Percentiles rank a stretch among this genome's conserved stretches.
These are phyloP conservation scores for Xylaria sp. DNA, from an alignment of 2,329 filamentous ascomycete species.

Conservation along the genomic window DNA sequence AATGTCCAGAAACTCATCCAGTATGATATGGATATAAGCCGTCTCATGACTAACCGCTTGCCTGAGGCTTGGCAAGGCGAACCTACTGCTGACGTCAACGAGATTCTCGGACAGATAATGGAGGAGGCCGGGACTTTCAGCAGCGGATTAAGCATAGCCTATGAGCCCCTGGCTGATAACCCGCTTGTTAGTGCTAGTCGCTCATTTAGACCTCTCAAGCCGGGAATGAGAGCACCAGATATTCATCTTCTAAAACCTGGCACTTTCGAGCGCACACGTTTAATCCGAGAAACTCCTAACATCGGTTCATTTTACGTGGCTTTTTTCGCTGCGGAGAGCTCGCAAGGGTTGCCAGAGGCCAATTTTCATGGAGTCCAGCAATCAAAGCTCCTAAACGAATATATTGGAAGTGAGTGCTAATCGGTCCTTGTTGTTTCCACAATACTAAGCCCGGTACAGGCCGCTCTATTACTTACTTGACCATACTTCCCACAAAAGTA, in stretches of 20 bases:
- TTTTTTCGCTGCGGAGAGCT: conserved; percentile 48
- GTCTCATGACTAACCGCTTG: conserved; percentile 53
- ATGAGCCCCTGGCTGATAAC: conserved; percentile 57
- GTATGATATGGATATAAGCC: conserved; percentile 53
- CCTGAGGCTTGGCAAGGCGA: conserved; percentile 56
- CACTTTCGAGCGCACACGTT: conserved; percentile 54
- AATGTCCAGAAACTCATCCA: conserved; percentile 57
- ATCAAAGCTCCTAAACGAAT: conserved; percentile 29
- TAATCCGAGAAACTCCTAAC: conserved; percentile 59
- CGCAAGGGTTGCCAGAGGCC: conserved; percentile 11
- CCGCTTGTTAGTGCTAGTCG: conserved; percentile 26
- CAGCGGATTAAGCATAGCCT: conserved; percentile 63
- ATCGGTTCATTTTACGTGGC: conserved; percentile 54
- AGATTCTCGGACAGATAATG: conserved; percentile 65
- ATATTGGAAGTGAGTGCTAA: conserved; percentile 17
- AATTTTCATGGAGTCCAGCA: conserved; percentile 18
- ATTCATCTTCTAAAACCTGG: conserved; percentile 57
- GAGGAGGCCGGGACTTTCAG: conserved; percentile 46
- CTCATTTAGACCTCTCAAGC: conserved; percentile 27
- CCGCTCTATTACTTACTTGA: conserved; percentile 30
- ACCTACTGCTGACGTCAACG: conserved; percentile 52
- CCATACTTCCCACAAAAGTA: conserved; percentile 36
- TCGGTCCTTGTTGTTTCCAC: not conserved
- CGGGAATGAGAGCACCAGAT: conserved; percentile 59
- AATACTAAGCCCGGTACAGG: conserved; percentile 19